Conservation (phyloP, 1,139 yeast genomes). For the Blastobotrys elegans region DNA sequence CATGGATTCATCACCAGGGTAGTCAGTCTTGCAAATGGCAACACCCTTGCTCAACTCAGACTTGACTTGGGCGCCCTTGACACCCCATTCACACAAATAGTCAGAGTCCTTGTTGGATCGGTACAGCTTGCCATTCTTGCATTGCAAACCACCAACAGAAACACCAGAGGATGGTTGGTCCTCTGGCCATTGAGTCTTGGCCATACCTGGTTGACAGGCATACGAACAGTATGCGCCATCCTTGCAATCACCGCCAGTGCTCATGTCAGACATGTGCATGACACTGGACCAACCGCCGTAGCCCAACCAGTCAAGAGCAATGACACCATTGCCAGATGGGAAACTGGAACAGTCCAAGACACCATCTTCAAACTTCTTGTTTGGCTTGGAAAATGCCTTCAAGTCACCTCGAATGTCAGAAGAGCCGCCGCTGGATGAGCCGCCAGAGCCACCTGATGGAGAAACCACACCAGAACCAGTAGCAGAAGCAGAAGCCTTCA, state of each 20-base stretch:
- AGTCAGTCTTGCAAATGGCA: slow-evolving; percentile 94
- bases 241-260: slow-evolving; percentile 61
- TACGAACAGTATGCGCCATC: slow-evolving; percentile 95
- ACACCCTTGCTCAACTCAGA: slow-evolving; percentile 60
- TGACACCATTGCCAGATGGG: slow-evolving; percentile 91
- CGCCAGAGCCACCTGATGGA: slow-evolving; percentile 25
- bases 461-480: slow-evolving; percentile 27
- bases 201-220: slow-evolving; percentile 95
- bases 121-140: slow-evolving; percentile 75
- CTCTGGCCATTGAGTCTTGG: slow-evolving; percentile 95
- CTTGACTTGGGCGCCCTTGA: slow-evolving; percentile 59
- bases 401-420: slow-evolving; percentile 54
- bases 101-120: slow-evolving; percentile 60
- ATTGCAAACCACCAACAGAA: slow-evolving; percentile 83
- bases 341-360: slow-evolving; percentile 65
- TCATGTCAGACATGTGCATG: slow-evolving; percentile 46
- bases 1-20: slow-evolving; percentile 99
- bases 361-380: slow-evolving; percentile 72
- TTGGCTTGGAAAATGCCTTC: slow-evolving; percentile 48
- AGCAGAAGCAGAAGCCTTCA: slow-evolving; percentile 20
- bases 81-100: slow-evolving; percentile 83
- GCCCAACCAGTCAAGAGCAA: slow-evolving; percentile 73
- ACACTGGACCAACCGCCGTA: slow-evolving; percentile 93
- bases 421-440: slow-evolving; percentile 31
- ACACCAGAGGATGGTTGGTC: slow-evolving; percentile 81